Percentiles rank a stretch among this genome's conserved stretches.
Conservation (phyloP, 2,329 filamentous ascomycete species). For the Claviceps quebecensis region DNA sequence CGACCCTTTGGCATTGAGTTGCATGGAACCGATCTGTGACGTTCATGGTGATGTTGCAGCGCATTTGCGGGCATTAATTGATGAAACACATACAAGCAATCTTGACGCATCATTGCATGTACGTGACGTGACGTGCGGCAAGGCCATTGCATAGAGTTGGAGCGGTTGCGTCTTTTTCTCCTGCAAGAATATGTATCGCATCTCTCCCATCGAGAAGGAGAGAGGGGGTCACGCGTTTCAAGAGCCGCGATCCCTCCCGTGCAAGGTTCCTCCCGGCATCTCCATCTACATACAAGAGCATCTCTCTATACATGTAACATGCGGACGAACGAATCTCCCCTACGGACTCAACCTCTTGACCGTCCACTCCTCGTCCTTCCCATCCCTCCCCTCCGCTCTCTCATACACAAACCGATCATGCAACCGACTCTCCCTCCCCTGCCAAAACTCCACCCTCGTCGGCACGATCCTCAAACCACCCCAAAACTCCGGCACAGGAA, state of each 20-base stretch:
- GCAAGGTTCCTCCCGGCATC: no score
- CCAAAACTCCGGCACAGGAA: conserved; percentile 91
- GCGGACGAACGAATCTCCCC: neutral
- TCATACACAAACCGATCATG: conserved; percentile 90
- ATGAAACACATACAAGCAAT: neutral
- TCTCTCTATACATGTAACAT: no score
- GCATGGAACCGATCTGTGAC: neutral
- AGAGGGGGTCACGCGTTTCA: no score
- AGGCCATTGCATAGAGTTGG: no score
- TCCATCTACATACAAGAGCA: no score
- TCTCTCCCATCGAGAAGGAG: no score
- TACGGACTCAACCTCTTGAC: conserved; percentile 63
- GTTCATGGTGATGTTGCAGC: neutral
- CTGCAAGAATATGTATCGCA: no score
- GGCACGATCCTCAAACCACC: conserved; percentile 79
- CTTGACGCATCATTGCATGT: neutral
- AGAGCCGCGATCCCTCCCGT: no score
- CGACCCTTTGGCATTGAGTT: neutral
- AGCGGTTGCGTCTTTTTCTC: neutral
- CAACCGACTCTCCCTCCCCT: conserved; percentile 75
- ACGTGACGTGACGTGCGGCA: no score
- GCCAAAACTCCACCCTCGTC: conserved; percentile 87
- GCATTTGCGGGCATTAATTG: neutral
- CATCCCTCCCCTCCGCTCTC: conserved; percentile 32
- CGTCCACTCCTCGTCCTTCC: conserved; percentile 37